Percentiles rank a stretch among this genome's conserved stretches.
These are phyloP conservation scores for Gastrolobium bilobum DNA, from an alignment of 306 rosid genomes.

Conservation along the genomic window DNA sequence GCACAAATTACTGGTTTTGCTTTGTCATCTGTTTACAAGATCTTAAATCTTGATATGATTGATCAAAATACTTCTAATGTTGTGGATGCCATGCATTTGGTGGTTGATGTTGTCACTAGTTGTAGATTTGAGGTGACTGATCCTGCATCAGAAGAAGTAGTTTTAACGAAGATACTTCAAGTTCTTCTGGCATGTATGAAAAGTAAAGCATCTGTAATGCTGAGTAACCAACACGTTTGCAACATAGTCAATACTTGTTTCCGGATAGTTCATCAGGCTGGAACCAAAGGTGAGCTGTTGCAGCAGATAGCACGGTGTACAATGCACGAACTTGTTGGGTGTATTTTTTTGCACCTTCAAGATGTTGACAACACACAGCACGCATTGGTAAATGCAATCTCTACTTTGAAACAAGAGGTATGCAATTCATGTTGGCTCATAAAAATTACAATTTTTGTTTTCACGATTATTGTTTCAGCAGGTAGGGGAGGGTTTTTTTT, in stretches of 20 bases:
- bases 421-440: too few species aligned
- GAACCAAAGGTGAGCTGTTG: constrained; percentile 91
- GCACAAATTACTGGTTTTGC: constrained; percentile 97
- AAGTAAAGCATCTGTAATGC: constrained; percentile 85
- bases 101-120: constrained; percentile 96
- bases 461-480: too few species aligned
- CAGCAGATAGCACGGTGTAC: constrained; percentile 98
- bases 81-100: constrained; percentile 88
- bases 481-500: too few species aligned
- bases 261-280: constrained; percentile 97
- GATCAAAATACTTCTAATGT: constrained; percentile 83
- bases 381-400: constrained; percentile 62
- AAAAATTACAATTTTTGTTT: too few species aligned
- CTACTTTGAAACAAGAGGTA: constrained; percentile 66
- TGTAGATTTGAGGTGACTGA: constrained; percentile 99
- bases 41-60: constrained; percentile 87
- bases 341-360: constrained; percentile 91
- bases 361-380: constrained; percentile 68
- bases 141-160: constrained; percentile 98
- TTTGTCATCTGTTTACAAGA: constrained; percentile 90
- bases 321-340: constrained; percentile 91
- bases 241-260: constrained; percentile 94
- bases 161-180: constrained; percentile 92
- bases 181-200: constrained; percentile 94
- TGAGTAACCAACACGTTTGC: constrained; percentile 96